Percentiles rank a stretch among this genome's conserved stretches.
phyloP scores from a whole-genome alignment of 176 grass and related monocot genomes.

The Carex kokanica region DNA sequence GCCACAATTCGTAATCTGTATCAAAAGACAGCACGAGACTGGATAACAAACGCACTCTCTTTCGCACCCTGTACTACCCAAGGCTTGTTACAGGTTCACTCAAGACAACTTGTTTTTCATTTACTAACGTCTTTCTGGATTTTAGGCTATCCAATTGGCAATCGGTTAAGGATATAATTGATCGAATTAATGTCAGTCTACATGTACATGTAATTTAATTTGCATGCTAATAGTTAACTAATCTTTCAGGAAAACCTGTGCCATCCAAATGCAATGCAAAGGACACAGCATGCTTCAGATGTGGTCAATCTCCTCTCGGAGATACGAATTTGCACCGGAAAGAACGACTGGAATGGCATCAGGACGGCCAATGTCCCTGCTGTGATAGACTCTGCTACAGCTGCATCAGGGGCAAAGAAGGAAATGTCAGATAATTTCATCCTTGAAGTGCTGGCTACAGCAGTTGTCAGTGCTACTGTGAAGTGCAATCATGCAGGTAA shows the following conservation, averaged over 20 bases:
- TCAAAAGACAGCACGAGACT: conserved; percentile 95
- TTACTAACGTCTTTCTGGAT: background rate
- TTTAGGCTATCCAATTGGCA: background rate
- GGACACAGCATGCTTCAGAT: conserved; percentile 96
- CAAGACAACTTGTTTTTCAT: background rate
- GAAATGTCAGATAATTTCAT: conserved; percentile 73
- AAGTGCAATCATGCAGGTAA: conserved; percentile 94
- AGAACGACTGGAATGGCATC: conserved; percentile 97
- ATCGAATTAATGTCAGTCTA: background rate
- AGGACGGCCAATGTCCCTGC: conserved; percentile 93
- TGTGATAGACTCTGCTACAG: conserved; percentile 94
- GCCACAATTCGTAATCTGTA: conserved; percentile 87
- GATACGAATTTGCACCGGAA: conserved; percentile 93
- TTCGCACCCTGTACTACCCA: conserved; percentile 95
- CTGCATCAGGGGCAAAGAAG: conserved; percentile 96
- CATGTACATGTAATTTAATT: background rate
- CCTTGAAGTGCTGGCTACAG: conserved; percentile 96
- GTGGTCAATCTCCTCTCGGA: conserved; percentile 98
- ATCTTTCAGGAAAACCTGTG: conserved; percentile 87
- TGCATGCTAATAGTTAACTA: background rate
- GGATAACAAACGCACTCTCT: conserved; percentile 97
- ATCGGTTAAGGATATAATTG: background rate
- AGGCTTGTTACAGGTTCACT: conserved; percentile 94
- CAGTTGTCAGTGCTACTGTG: conserved; percentile 88
- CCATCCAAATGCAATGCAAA: conserved; percentile 92